Conservation (phyloP, 208 protist species). For the Lotmaria passim region DNA sequence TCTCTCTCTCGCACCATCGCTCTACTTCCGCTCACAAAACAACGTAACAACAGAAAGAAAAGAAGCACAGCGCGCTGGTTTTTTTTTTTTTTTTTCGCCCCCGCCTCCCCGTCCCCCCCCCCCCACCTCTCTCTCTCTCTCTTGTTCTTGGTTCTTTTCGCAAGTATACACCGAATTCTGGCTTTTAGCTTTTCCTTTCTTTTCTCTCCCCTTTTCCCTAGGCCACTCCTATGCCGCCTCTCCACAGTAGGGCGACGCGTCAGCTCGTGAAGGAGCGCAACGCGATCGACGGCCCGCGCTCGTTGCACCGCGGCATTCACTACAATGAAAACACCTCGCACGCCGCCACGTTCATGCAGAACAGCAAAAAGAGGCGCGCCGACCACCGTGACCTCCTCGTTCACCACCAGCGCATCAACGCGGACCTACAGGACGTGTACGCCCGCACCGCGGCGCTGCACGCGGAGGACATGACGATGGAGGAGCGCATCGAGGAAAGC, state of each 20-base stretch:
- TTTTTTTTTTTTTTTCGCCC: background rate
- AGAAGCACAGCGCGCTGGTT: background rate
- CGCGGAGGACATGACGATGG: constrained; percentile 79
- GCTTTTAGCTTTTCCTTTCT: constrained; percentile 9
- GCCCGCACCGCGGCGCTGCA: constrained; percentile 76
- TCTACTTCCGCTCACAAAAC: background rate
- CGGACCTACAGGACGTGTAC: constrained; percentile 82
- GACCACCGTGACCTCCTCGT: constrained; percentile 85
- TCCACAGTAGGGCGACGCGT: constrained; percentile 74
- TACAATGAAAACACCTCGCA: constrained; percentile 58
- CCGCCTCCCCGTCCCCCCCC: no score
- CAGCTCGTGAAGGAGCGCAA: constrained; percentile 67
- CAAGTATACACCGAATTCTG: background rate
- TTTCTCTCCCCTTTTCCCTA: constrained; percentile 1
- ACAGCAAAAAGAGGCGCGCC: constrained; percentile 38
- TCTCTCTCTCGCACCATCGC: background rate
- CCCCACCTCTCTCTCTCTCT: no score
- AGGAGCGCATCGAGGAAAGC: constrained; percentile 86
- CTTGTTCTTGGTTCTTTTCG: no score
- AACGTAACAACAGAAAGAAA: background rate
- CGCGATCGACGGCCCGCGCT: constrained; percentile 65
- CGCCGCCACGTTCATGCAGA: constrained; percentile 51
- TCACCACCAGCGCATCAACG: constrained; percentile 89
- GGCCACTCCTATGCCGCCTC: constrained; percentile 63
- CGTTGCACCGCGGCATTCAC: constrained; percentile 88